Evolutionary conservation across 2,329 filamentous ascomycete species (phyloP).

Genomic region (Aureobasidium sp.): DNA sequence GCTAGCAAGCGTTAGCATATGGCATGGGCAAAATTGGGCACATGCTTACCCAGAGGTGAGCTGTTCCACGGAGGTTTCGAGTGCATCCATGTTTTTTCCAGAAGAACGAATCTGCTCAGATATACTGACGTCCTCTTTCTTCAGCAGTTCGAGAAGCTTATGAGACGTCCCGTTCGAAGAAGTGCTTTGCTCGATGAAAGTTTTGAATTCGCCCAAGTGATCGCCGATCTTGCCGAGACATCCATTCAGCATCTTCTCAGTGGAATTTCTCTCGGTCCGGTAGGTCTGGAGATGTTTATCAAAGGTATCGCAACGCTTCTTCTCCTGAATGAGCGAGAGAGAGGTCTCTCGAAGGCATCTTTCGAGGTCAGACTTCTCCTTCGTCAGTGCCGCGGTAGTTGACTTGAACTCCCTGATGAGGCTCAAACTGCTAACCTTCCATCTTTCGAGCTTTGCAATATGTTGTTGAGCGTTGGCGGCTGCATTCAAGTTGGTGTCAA

Average conservation of each 20-base stretch:
- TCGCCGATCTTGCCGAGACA: neutral
- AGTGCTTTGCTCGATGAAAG: neutral
- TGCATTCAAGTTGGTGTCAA: neutral
- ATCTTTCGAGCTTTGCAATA: neutral
- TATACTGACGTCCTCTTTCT: neutral
- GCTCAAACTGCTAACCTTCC: neutral
- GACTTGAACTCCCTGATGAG: neutral
- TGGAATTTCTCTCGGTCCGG: neutral
- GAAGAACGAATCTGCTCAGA: neutral
- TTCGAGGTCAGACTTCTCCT: neutral
- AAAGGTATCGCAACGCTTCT: neutral
- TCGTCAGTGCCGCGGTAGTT: neutral
- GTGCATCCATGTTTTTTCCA: neutral
- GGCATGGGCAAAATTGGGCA: neutral
- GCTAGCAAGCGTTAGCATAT: neutral
- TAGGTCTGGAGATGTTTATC: neutral
- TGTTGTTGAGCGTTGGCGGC: neutral
- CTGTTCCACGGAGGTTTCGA: neutral
- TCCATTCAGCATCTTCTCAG: neutral
- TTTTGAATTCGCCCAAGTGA: neutral
- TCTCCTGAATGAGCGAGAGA: neutral
- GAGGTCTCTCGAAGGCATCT: neutral
- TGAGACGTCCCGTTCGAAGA: neutral
- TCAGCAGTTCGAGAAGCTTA: constrained; percentile 1
- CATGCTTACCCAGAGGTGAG: neutral